These are phyloP conservation scores for Aspergillus chevalieri DNA, from an alignment of 2,329 filamentous ascomycete genomes.

Conservation along the genomic window DNA sequence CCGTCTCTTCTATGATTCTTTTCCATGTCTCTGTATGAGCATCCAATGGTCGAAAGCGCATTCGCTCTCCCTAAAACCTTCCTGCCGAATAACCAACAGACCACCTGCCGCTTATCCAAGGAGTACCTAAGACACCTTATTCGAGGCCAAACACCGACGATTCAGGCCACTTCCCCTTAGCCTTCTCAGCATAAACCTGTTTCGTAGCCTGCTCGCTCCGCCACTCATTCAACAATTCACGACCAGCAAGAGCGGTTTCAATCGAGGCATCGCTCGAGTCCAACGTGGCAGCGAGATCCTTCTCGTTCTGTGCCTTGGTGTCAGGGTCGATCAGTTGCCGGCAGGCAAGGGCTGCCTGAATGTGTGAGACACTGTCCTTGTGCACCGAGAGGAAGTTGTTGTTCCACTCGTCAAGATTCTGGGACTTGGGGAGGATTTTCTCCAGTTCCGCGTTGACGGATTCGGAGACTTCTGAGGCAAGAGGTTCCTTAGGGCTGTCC, in stretches of 20 bases:
- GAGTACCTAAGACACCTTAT: neutral
- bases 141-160: conserved; percentile 30
- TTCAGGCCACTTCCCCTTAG: conserved; percentile 36
- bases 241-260: conserved; percentile 52
- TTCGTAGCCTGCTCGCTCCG: conserved; percentile 45
- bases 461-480: conserved; percentile 60
- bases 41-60: too few species aligned
- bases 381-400: conserved; percentile 59
- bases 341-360: conserved; percentile 58
- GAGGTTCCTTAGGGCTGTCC: conserved; percentile 51
- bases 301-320: conserved; percentile 52
- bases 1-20: neutral
- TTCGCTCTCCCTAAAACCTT: neutral
- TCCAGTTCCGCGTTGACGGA: conserved; percentile 65
- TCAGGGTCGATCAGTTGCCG: conserved; percentile 54
- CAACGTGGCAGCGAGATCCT: conserved; percentile 57
- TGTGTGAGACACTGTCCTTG: conserved; percentile 55
- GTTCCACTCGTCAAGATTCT: conserved; percentile 60
- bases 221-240: conserved; percentile 48
- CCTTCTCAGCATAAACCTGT: conserved; percentile 43
- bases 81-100: neutral
- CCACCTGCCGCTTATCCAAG: neutral
- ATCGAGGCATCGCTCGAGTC: conserved; percentile 47
- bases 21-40: neutral
- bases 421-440: conserved; percentile 49